Base-by-base conservation (phyloP, 805 yeast species). In the Debaryomyces castellii region DNA sequence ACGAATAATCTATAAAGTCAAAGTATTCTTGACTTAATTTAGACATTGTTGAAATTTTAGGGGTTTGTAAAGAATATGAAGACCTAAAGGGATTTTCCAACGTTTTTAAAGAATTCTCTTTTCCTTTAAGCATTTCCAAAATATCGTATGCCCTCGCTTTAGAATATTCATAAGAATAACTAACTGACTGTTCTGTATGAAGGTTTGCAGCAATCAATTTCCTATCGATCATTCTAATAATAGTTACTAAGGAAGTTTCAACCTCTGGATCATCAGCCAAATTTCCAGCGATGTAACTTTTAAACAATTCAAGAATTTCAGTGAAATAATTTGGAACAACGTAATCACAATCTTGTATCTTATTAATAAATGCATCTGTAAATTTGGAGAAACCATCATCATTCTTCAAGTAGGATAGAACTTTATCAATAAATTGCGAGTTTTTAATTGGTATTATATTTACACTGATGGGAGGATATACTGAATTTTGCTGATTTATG, bases 211-310 rank as follows among this genome's bases (percentile, higher is more conserved):
- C 21, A 20, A 37, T 16, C 16, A 50, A 27, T 16, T 40, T 27
- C 12, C 25, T 32, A 38, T 68, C 71, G 6, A 68, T 52, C 27
- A 52, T 45, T 34, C 75, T 51, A 12, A 72, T 56, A 3, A 71
- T 49, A 8, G 60, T 55, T 6, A 64, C 67, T 14, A 82, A 64
- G 18, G 78, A 59, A 0, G 88, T 74, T 43, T 77, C 81, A 5
- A 76, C 60, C 11, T 62, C 61, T 2, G 66, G 69, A 17, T 76
- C 73, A 55, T 79, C 75, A 14, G 66, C 57, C 25, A 77, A 55
- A 39, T 82, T 81, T 0, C 82, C 85, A 5, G 80, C 77, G 2
- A 80, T 73, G 57, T 79, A 85, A 35, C 79, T 78, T 48, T 74
- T 77, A 44, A 85, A 57, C 39, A 84, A 50, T 17, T 64, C 66